Conservation (phyloP, 441 rosid genomes). For the Dalechampia spathulata region DNA sequence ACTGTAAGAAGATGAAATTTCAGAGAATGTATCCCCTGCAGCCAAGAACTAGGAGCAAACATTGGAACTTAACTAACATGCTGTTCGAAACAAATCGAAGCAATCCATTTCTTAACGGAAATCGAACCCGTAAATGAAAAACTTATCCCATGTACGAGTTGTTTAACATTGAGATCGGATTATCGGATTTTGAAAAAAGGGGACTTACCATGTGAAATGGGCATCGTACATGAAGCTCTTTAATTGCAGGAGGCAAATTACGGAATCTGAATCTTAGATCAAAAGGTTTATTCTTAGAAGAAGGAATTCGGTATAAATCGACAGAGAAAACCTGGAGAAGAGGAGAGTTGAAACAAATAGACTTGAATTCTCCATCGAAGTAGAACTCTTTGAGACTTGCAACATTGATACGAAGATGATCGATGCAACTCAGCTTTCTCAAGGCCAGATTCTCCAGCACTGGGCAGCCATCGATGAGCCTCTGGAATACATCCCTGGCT, state of each 20-base stretch:
- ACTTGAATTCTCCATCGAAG: no score
- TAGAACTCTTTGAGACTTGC: no score
- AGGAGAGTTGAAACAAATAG: no score
- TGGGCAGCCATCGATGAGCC: conserved; percentile 14
- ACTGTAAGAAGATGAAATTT: conserved; percentile 6
- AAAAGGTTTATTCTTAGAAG: conserved; percentile 6
- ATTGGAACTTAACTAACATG: not conserved
- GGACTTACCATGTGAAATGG: conserved; percentile 13
- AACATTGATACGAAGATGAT: no score
- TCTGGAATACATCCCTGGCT: conserved; percentile 2
- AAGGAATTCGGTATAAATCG: not conserved
- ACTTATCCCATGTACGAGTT: no score
- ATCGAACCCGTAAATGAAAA: no score
- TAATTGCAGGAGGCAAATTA: conserved; percentile 6
- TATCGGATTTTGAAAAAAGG: no score
- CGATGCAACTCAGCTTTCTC: not conserved
- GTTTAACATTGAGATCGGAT: no score
- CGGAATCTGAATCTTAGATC: conserved; percentile 13
- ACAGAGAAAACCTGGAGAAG: not conserved
- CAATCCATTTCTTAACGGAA: no score
- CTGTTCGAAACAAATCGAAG: not conserved
- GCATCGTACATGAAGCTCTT: conserved; percentile 9
- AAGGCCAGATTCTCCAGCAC: conserved; percentile 9
- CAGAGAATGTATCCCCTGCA: conserved; percentile 6
- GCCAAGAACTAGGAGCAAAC: conserved; percentile 9